Base-by-base conservation (phyloP, 2,329 filamentous ascomycete genomes). In the Lachnellula hyalina region DNA sequence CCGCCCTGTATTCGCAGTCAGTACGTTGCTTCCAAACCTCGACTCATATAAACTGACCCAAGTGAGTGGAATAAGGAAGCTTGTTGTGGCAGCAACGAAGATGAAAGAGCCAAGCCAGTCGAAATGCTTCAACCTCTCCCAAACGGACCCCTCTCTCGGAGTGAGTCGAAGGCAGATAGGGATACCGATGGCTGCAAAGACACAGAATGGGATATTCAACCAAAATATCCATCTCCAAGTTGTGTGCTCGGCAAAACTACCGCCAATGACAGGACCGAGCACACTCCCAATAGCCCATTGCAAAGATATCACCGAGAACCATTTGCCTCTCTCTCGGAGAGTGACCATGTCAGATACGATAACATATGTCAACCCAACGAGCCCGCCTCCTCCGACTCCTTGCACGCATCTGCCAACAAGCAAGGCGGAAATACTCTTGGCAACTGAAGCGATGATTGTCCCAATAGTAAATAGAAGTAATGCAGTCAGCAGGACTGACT, bases 51-150 rank as follows among this genome's bases (percentile, higher is more conserved):
- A 25, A 59, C 61, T 55, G 40, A 60, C 86, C 75, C 81, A 84
- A 1, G 81, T 83, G 3, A 87, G 65, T 0, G 81, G 79, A 52
- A 86, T 81, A 34, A 86, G 68, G 63, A 86, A 79, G 42, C 76
- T 77, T 0, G 81, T 83, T 11, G 76, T 73, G 12, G 79, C 79
- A 14, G 72, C 76, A 11, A 86, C 73, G 64, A 89, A 87, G 2
- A 89, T 65, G 1, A 79, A 61, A 4, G 79, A 77, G 2, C 86
- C 85, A 35, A 81, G 53, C 76, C 80, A 88, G 65, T 89, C 85
- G 23, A 89, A 63, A 1, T 51, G 47, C 35, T 59, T 57, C 6
- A 67, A 49, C 36, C 60, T 62, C 23, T 38, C 49, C 50, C 36
- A 55, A 5, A 62, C 51, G 6, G 56, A 63, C 5, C 63, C 63